phyloP scores from a whole-genome alignment of 495 filamentous ascomycete genomes.

The Jackrogersella minutella region DNA sequence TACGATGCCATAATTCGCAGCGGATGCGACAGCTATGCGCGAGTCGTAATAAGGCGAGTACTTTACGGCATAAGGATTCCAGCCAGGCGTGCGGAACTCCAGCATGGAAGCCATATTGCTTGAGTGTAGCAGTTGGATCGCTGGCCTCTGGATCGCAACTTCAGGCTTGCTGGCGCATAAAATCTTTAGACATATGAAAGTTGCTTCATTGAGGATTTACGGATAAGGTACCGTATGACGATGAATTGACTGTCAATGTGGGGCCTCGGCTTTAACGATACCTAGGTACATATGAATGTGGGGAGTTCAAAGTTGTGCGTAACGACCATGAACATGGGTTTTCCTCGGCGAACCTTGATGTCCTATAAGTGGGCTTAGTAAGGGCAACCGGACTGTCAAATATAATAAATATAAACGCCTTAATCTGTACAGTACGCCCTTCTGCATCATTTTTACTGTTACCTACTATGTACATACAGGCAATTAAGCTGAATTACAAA shows the following conservation, averaged over 20 bases:
- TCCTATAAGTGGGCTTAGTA: background rate
- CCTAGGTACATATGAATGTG: conserved; percentile 2
- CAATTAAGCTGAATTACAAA: background rate
- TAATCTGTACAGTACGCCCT: background rate
- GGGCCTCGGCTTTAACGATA: conserved; percentile 38
- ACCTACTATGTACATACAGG: conserved; percentile 6
- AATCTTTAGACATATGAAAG: conserved; percentile 7
- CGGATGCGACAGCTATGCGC: conserved; percentile 83
- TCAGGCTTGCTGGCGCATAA: conserved; percentile 16
- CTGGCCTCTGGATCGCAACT: background rate
- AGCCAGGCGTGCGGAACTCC: conserved; percentile 90
- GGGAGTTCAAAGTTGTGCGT: background rate
- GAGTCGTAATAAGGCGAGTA: conserved; percentile 98
- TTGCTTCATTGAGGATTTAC: conserved; percentile 7
- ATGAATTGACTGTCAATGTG: conserved; percentile 19
- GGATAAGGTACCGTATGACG: conserved; percentile 22
- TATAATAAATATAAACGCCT: too few species aligned
- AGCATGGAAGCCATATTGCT: conserved; percentile 71
- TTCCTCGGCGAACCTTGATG: conserved; percentile 5
- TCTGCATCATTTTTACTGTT: conserved; percentile 3
- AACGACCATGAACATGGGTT: conserved; percentile 1
- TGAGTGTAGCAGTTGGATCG: background rate
- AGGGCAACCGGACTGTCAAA: background rate
- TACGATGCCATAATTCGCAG: conserved; percentile 94
- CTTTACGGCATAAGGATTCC: conserved; percentile 93